Conservation (phyloP, 805 yeast genomes). For the Candida boidinii region DNA sequence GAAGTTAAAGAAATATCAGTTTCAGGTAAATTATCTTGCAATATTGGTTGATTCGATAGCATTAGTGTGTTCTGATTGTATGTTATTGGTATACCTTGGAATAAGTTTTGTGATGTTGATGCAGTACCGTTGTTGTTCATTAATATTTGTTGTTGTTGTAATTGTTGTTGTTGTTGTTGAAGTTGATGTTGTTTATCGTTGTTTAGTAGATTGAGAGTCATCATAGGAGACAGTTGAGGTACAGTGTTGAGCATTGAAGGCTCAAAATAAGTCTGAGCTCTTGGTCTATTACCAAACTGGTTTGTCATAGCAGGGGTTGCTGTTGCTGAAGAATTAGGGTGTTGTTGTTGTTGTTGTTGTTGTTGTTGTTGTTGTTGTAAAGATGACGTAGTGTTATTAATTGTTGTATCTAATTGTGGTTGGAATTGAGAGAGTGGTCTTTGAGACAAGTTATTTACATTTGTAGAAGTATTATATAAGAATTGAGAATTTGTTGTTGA, state of each 20-base stretch:
- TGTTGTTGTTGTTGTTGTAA: conserved; percentile 6
- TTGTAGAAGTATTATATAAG: no score
- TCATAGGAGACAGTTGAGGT: conserved; percentile 9
- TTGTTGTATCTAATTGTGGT: no score
- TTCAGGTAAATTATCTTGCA: conserved; percentile 55
- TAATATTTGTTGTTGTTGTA: conserved; percentile 10
- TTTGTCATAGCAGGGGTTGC: conserved; percentile 2
- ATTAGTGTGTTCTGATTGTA: conserved; percentile 5
- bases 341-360: conserved; percentile 7
- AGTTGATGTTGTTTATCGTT: conserved; percentile 4
- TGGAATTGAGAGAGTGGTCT: no score
- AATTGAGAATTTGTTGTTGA: conserved; percentile 1
- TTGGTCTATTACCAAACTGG: conserved; percentile 21
- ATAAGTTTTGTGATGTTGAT: conserved; percentile 15
- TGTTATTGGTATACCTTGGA: conserved; percentile 7
- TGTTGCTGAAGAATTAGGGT: no score
- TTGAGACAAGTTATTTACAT: conserved; percentile 3
- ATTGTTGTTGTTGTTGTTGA: conserved; percentile 10
- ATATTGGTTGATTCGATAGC: conserved; percentile 16
- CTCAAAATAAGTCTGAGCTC: conserved; percentile 33
- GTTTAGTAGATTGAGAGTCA: conserved; percentile 6
- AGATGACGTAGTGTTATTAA: no score
- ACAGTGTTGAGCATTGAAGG: no score
- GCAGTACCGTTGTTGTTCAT: conserved; percentile 3
- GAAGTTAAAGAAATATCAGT: conserved; percentile 55